phyloP scores from a whole-genome alignment of 805 yeast species.

The Torulaspora delbrueckii region DNA sequence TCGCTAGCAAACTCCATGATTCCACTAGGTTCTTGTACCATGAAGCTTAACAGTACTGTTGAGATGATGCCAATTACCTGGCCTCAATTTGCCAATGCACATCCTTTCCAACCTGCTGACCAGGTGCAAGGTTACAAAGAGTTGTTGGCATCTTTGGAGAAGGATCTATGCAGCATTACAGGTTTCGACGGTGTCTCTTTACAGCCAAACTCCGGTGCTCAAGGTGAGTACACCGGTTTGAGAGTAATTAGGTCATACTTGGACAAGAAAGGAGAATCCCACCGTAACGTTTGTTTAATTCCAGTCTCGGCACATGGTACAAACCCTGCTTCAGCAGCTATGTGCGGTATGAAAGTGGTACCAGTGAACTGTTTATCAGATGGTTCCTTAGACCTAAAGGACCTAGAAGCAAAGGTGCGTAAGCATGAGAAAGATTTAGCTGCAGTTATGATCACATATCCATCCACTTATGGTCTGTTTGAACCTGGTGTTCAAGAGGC shows the following conservation, averaged over 20 bases:
- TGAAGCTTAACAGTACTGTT: conserved; percentile 94
- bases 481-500: conserved; percentile 88
- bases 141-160: conserved; percentile 69
- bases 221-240: conserved; percentile 95
- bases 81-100: conserved; percentile 85
- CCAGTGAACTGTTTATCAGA: conserved; percentile 80
- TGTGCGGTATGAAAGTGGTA: conserved; percentile 92
- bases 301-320: conserved; percentile 99
- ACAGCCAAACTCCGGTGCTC: conserved; percentile 98
- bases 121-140: conserved; percentile 88
- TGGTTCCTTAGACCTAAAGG: conserved; percentile 82
- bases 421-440: conserved; percentile 69
- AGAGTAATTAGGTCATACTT: conserved; percentile 78
- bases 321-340: conserved; percentile 97
- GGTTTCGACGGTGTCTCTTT: conserved; percentile 87
- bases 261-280: conserved; percentile 60
- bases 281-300: conserved; percentile 83
- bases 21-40: conserved; percentile 95
- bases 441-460: conserved; percentile 94
- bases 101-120: conserved; percentile 86
- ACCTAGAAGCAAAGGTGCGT: conserved; percentile 66
- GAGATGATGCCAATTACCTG: conserved; percentile 92
- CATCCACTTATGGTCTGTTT: conserved; percentile 93
- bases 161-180: conserved; percentile 84
- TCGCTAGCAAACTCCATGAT: conserved; percentile 96